Base-by-base conservation (phyloP, 768 basidiomycete species). In the Coprinopsis cinerea region DNA sequence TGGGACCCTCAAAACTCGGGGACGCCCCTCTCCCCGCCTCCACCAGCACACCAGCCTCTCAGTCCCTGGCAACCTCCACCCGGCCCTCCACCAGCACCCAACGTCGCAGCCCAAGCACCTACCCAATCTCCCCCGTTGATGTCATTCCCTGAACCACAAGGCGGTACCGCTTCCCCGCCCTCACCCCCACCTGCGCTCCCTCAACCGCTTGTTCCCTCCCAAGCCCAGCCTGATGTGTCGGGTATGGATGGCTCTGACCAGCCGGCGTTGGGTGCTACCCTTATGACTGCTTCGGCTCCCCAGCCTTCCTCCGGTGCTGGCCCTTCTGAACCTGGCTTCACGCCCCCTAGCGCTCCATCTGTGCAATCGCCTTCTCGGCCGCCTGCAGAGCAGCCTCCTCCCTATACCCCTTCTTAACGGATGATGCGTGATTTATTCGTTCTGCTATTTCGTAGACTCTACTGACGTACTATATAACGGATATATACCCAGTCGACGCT, bases 11-110 rank as follows among this genome's bases (percentile, higher is more conserved):
- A 5, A 25, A 7, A 26, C 30, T 34, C 9, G 30, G 30, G n/a
- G 17, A 11, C 41, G 25, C 41, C 41, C 18, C 22, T 43, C 9
- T 7, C 22, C 17, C 20, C 18, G 5, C 41, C 10, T 23, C 22
- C 24, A 11, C 41, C 23, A 23, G 24, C 23, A 4, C 41, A 43
- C 23, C 55, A 26, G 48, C 47, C 42, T 60, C 59, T 26, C 61
- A 39, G 22, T 44, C 42, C 18, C 30, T 44, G 0, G 48, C n/a
- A 25, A 45, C 52, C 41, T 51, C 50, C 25, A 51, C 50, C 15
- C 37, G 50, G 11, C 20, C 41, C 23, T 24, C 41, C 34, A 20
- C 37, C 37, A 7, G 18, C 37, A 43, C 45, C 30, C 13, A 7
- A 39, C 37, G n/a, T n/a, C n/a, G n/a, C n/a, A n/a, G n/a, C n/a